Evolutionary conservation across 2,329 filamentous ascomycete species (phyloP).

Genomic region (Venturia oleaginea): DNA sequence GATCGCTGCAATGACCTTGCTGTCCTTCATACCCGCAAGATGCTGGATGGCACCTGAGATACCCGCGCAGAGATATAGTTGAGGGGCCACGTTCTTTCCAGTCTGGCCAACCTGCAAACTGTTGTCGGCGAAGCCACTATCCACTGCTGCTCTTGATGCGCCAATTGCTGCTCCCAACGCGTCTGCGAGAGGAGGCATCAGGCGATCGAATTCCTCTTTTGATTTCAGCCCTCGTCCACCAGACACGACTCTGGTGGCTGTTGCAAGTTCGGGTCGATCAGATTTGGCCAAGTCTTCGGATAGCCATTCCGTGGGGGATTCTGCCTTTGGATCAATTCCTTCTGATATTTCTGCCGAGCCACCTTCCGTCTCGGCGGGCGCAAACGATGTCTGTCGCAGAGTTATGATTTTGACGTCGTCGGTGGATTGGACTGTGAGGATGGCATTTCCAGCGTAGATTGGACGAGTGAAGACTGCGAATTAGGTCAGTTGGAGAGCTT

Average conservation of each 20-base stretch:
- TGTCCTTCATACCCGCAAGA: constrained; percentile 98
- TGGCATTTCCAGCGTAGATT: constrained; percentile 96
- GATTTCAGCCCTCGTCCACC: constrained; percentile 93
- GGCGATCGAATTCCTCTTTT: constrained; percentile 89
- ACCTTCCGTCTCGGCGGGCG: constrained; percentile 59
- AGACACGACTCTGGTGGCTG: constrained; percentile 82
- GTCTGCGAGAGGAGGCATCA: constrained; percentile 90
- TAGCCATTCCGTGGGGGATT: constrained; percentile 73
- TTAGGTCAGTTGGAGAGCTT: not conserved
- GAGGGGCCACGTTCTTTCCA: constrained; percentile 94
- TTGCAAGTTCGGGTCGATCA: constrained; percentile 85
- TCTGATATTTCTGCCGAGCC: constrained; percentile 71
- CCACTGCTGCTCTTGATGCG: constrained; percentile 87
- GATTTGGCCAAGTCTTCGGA: constrained; percentile 89
- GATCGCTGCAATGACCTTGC: constrained; percentile 97
- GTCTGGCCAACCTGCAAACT: constrained; percentile 97
- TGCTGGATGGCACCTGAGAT: constrained; percentile 98
- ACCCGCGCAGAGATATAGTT: constrained; percentile 89
- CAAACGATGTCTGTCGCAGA: constrained; percentile 86
- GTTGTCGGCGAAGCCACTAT: constrained; percentile 97
- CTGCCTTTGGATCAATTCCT: constrained; percentile 72
- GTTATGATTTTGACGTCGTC: constrained; percentile 85
- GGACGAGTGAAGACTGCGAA: constrained; percentile 74
- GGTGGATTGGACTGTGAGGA: constrained; percentile 85
- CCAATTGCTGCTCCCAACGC: constrained; percentile 91